Evolutionary conservation across 1,284 basidiomycete genomes (phyloP), one percentile per base, ranked within the genome.

Genomic region (Thecaphora thlaspeos): DNA sequence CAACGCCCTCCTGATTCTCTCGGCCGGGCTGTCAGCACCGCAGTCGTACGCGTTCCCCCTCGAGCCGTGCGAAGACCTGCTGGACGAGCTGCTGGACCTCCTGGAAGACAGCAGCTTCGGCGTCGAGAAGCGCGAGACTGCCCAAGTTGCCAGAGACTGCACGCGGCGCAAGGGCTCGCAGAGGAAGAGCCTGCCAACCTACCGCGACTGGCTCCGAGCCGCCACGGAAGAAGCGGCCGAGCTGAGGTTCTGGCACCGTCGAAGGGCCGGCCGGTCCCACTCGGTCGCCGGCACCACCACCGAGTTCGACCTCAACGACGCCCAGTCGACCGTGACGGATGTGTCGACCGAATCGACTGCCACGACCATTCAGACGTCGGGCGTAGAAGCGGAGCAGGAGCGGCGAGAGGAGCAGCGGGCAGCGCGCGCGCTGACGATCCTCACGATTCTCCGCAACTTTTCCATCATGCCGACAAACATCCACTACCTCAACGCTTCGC

Each of bases 401-500:
- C 61, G 61, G 5, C 41, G 42, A 8, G 53, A 54, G 2, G 60
- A 72, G 39, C 68, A 65, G 15, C 49, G 46, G 24, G 86, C 83
- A 23, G 87, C 88, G 54, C 79, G 87, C 45, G 82, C 93, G 39
- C 82, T 91, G 26, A 81, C 86, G 1, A 82, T 89, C 39, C 78
- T 88, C 43, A 91, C 89, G 73, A 86, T 97, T 65, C 80, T 97
- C 46, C 88, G 91, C 44, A 96, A 95, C 79, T 83, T 95, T 60
- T 86, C 90, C 8, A 81, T 85, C 48, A 81, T 88, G 58, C 80
- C 81, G 4, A 88, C 92, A 54, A 96, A 95, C 71, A 80, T 83
- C 51, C 80, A 81, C 26, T 86, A 84, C 71, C 82, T 95, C 76
- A 84, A 86, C 3, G 82, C 81, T 22, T 85, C 88, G 53, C 82